Percentiles rank a stretch among this genome's conserved stretches.
Evolutionary conservation across 1,284 basidiomycete genomes (phyloP).

Genomic region (Moesziomyces parantarcticus): DNA sequence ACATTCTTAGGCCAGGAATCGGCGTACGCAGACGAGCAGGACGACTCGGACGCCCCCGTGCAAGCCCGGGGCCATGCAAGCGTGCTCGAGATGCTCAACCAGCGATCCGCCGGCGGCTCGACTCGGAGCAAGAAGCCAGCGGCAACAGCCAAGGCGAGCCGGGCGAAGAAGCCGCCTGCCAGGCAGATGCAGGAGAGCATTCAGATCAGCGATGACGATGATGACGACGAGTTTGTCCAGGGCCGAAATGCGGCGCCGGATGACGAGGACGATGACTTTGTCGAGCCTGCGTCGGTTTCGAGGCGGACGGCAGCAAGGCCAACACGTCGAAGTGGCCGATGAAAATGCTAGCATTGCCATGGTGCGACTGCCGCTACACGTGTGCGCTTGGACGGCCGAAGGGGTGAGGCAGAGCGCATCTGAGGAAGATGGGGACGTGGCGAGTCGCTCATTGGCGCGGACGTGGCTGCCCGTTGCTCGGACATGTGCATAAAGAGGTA

Average conservation of each 20-base stretch:
- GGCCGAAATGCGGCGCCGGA: conserved; percentile 6
- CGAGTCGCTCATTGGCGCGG: too few species aligned
- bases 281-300: conserved; percentile 14
- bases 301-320: neutral
- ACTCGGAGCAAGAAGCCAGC: neutral
- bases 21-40: conserved; percentile 32
- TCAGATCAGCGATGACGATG: conserved; percentile 38
- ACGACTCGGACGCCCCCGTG: conserved; percentile 32
- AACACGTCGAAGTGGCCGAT: neutral
- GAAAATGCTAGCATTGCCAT: conserved; percentile 2
- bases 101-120: conserved; percentile 2
- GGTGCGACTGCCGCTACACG: neutral
- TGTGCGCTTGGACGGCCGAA: neutral
- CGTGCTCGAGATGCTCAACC: conserved; percentile 35
- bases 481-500: neutral
- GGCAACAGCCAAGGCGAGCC: neutral
- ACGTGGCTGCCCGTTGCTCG: too few species aligned
- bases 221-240: conserved; percentile 5
- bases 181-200: conserved; percentile 31
- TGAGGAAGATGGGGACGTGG: too few species aligned
- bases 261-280: conserved; percentile 43
- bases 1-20: conserved; percentile 37
- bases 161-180: neutral
- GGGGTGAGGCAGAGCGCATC: too few species aligned
- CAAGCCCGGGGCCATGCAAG: conserved; percentile 26